These are phyloP conservation scores for Aspergillus unguis DNA, from an alignment of 2,329 filamentous ascomycete species.

Conservation along the genomic window DNA sequence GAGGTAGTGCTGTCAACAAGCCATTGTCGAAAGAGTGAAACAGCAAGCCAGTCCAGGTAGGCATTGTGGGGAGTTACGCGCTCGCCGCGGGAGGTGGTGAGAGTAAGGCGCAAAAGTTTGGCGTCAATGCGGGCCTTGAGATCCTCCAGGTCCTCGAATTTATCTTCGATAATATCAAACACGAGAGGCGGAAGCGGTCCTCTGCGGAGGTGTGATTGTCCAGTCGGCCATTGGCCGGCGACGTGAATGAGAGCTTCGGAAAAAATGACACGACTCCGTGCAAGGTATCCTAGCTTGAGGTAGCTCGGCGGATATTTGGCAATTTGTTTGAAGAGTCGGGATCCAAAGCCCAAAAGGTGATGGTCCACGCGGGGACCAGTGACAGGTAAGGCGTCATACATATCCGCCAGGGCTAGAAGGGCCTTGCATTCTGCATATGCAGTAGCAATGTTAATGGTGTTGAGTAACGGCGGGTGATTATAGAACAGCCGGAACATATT, in stretches of 20 bases:
- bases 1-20: conserved; percentile 84
- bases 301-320: conserved; percentile 94
- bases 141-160: conserved; percentile 87
- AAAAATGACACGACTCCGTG: conserved; percentile 78
- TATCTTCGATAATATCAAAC: conserved; percentile 88
- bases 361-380: conserved; percentile 89
- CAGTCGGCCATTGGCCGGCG: conserved; percentile 87
- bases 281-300: conserved; percentile 81
- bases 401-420: conserved; percentile 81
- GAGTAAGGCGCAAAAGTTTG: conserved; percentile 73
- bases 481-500: conserved; percentile 96
- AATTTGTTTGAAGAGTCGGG: conserved; percentile 89
- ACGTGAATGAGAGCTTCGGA: conserved; percentile 89
- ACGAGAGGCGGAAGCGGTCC: conserved; percentile 67
- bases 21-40: conserved; percentile 89
- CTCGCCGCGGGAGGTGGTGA: conserved; percentile 77
- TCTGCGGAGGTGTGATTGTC: conserved; percentile 69
- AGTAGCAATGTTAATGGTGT: conserved; percentile 82
- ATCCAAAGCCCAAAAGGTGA: conserved; percentile 87
- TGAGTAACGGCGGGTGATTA: conserved; percentile 79
- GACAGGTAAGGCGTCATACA: conserved; percentile 86
- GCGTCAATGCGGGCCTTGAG: conserved; percentile 74
- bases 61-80: conserved; percentile 73
- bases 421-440: conserved; percentile 94
- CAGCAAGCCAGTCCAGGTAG: conserved; percentile 85